Evolutionary conservation across 495 filamentous ascomycete species (phyloP), one percentile per base, ranked within the genome.

Genomic region (Aspergillus affinis): DNA sequence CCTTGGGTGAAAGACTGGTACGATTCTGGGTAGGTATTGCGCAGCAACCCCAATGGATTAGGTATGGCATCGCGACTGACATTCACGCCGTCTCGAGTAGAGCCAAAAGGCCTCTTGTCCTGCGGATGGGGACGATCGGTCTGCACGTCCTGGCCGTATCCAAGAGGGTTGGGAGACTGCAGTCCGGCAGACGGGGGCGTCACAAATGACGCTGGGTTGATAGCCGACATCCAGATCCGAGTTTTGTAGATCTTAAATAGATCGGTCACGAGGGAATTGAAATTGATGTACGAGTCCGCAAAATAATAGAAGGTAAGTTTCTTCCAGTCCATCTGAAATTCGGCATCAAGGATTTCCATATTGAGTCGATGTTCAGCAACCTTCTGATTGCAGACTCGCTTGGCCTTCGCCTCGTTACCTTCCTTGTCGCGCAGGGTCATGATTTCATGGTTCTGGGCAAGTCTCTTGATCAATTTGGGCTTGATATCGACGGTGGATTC

Each of bases 261-360:
- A 72, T 98, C 95, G 0, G 92, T 96, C 59, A 98, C 93, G 18
- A 98, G 83, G 0, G 90, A 90, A 72, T 98, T 98, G 81, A 98
- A 98, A 75, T 98, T 97, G 81, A 98, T 96, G 71, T 98, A 98
- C 0, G 90, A 86, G 67, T 97, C 93, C 56, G 94, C 94, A 65
- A 96, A 98, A 73, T 98, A 98, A 80, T 96, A 98, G 74, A 96
- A 97, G 0, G 95, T 98, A 55, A 98, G 78, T 68, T 98, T 98
- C 73, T 97, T 96, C 90, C 91, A 96, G 75, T 98, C 94, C 94
- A 96, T 92, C 68, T 98, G 94, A 71, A 96, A 98, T 72, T 98
- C 94, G n/a, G 94, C 94, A 74, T 98, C 94, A 15, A 98, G 84
- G 59, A 98, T 97, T 68, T 98, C 94, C 94, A 98, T 97, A 59